Evolutionary conservation across 768 basidiomycete genomes (phyloP).

Genomic region (Lactarius akahatsu): DNA sequence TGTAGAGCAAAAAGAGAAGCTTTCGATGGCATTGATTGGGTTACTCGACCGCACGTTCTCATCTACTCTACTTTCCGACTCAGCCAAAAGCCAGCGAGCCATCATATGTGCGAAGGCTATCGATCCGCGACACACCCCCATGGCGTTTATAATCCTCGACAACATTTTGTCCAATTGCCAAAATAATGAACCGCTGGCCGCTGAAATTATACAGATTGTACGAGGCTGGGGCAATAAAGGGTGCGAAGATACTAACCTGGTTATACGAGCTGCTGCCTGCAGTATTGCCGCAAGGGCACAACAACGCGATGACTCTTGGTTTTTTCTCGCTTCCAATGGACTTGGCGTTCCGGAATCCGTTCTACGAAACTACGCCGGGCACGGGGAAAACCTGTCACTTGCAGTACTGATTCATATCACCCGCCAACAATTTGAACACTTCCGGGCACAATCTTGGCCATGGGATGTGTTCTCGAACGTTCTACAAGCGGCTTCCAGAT

Average conservation of each 20-base stretch:
- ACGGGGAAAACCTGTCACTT: background rate
- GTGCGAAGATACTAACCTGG: background rate
- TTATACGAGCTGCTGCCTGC: background rate
- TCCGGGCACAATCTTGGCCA: no score
- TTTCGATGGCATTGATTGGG: background rate
- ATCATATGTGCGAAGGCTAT: background rate
- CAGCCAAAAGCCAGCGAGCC: background rate
- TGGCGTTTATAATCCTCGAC: background rate
- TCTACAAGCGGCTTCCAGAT: no score
- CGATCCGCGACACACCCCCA: background rate
- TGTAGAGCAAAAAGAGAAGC: background rate
- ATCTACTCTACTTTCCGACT: background rate
- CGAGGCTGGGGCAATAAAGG: background rate
- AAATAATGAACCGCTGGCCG: background rate
- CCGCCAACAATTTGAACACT: background rate
- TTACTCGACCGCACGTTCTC: background rate
- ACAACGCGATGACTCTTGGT: background rate
- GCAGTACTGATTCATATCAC: background rate
- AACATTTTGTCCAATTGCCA: background rate
- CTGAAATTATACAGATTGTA: background rate
- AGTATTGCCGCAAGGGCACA: background rate
- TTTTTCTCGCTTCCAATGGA: background rate
- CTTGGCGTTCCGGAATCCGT: background rate
- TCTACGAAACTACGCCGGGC: background rate
- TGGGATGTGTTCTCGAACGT: no score